phyloP scores from a whole-genome alignment of 2,329 filamentous ascomycete genomes.

The Aspergillus pseudoviridinutans region DNA sequence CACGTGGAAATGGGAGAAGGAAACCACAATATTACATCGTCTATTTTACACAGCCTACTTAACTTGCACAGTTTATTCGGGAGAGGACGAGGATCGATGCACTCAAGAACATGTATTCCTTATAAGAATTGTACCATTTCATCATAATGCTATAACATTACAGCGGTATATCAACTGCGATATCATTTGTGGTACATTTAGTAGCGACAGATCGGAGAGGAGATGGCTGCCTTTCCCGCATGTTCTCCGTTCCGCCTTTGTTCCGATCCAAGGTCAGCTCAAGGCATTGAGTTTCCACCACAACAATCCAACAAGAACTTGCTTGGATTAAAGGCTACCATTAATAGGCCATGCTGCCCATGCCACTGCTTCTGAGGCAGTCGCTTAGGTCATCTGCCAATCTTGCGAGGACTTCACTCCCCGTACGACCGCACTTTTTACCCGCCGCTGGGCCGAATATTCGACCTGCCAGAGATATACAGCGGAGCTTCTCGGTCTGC shows the following conservation, averaged over 20 bases:
- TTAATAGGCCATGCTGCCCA: constrained; percentile 36
- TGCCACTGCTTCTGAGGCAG: constrained; percentile 39
- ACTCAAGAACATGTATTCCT: background rate
- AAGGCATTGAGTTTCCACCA: constrained; percentile 4
- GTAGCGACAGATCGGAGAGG: background rate
- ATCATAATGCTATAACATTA: background rate
- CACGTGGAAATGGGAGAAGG: background rate
- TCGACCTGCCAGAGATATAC: constrained; percentile 16
- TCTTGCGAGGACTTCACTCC: constrained; percentile 19
- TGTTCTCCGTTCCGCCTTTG: background rate
- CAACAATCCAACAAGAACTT: constrained; percentile 12
- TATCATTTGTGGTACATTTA: background rate
- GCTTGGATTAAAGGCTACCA: constrained; percentile 19
- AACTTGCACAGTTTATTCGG: background rate
- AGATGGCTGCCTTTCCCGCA: background rate
- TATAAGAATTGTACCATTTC: background rate
- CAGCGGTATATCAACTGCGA: background rate
- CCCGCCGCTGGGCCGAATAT: constrained; percentile 18
- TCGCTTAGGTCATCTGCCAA: constrained; percentile 29
- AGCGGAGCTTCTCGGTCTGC: constrained; percentile 37
- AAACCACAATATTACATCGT: background rate
- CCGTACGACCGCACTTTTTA: constrained; percentile 19
- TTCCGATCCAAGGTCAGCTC: constrained; percentile 9
- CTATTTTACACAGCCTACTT: background rate
- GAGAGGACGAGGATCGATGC: background rate